A percentile compares a stretch with the other conserved stretches of the same genome.
These are phyloP conservation scores for Phytophthora melonis DNA, from an alignment of 352 stramenopile species.

Conservation along the genomic window DNA sequence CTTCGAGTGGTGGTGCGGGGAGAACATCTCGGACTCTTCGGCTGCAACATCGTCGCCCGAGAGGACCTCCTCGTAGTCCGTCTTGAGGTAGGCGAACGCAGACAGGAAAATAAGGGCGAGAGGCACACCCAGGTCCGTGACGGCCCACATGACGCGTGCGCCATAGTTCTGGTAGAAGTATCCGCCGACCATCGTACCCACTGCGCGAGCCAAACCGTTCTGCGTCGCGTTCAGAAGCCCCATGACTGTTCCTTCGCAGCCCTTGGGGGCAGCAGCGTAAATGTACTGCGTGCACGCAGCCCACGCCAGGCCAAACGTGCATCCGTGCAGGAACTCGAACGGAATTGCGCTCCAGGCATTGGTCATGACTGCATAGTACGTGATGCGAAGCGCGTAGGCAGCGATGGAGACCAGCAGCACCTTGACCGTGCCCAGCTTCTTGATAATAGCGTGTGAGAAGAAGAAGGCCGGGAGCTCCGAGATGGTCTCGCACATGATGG, in stretches of 20 bases:
- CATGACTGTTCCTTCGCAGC: constrained; percentile 66
- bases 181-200: constrained; percentile 61
- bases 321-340: constrained; percentile 66
- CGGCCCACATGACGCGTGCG: constrained; percentile 61
- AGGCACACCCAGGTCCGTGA: constrained; percentile 61
- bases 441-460: constrained; percentile 72
- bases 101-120: constrained; percentile 56
- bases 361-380: constrained; percentile 67
- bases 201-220: constrained; percentile 59
- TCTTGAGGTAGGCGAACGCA: constrained; percentile 60
- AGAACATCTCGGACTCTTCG: constrained; percentile 66
- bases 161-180: constrained; percentile 71
- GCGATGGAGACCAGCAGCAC: constrained; percentile 60
- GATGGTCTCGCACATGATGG: constrained; percentile 47
- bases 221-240: constrained; percentile 65
- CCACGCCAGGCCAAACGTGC: constrained; percentile 65
- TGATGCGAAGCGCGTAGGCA: constrained; percentile 58
- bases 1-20: constrained; percentile 55
- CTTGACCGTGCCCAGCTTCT: constrained; percentile 66
- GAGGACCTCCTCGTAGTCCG: constrained; percentile 30
- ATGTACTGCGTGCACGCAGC: constrained; percentile 66
- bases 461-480: constrained; percentile 82
- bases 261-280: constrained; percentile 49
- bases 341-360: constrained; percentile 69
- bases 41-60: constrained; percentile 37